Conservation (phyloP, 2,329 filamentous ascomycete species). For the Venturia asperata region DNA sequence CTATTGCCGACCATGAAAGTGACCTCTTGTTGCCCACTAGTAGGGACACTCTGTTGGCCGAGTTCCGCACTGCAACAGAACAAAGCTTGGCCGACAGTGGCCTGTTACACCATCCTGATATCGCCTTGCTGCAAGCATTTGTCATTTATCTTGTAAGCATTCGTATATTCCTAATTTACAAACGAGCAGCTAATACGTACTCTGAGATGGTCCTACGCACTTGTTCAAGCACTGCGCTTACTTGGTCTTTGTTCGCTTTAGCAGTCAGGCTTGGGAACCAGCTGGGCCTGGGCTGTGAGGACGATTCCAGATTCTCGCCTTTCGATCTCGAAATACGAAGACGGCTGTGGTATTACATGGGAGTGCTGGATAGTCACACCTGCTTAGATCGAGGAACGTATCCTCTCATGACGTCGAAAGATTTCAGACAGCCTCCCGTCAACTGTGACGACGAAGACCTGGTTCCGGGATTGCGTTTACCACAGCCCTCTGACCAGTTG, state of each 20-base stretch:
- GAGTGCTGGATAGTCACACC: conserved; percentile 20
- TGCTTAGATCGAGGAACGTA: conserved; percentile 20
- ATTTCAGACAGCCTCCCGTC: background rate
- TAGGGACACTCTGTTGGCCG: background rate
- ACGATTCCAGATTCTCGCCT: background rate
- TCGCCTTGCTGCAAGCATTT: conserved; percentile 20
- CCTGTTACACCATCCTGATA: conserved; percentile 19
- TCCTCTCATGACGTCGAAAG: conserved; percentile 15
- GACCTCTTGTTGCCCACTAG: background rate
- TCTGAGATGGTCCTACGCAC: conserved; percentile 10
- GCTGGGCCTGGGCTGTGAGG: conserved; percentile 18
- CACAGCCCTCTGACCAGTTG: conserved; percentile 12
- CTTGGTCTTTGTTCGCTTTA: conserved; percentile 21
- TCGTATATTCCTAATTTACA: background rate
- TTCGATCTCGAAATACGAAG: conserved; percentile 21
- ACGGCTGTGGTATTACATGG: conserved; percentile 19
- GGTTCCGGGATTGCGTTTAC: background rate
- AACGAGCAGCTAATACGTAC: background rate
- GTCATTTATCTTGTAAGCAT: conserved; percentile 21
- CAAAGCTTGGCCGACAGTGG: conserved; percentile 17
- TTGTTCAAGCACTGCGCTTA: conserved; percentile 19
- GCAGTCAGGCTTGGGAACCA: conserved; percentile 21
- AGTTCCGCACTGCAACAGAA: background rate
- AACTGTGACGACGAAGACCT: conserved; percentile 2
- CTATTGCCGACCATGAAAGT: conserved; percentile 4